Base-by-base conservation (phyloP, 306 rosid species). In the Corylus americana region DNA sequence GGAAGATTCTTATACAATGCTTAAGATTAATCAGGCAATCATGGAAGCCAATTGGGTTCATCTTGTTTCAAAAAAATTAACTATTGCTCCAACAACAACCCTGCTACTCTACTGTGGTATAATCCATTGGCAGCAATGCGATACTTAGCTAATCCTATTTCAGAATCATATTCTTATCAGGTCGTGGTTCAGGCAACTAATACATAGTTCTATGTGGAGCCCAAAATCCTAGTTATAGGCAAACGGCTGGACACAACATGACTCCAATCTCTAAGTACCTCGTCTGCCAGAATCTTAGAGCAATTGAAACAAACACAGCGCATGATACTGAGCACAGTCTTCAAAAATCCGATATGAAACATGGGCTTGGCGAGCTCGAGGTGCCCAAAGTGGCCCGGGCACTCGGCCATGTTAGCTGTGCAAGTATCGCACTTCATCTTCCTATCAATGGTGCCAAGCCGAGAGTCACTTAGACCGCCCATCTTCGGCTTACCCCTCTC, bases 351-450 rank as follows among this genome's bases (percentile, higher is more conserved):
- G 13, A 95, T 93, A 72, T 95, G 99, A 54, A 95, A 95, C 99
- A 95, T 95, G 0, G 99, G 99, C 55, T 95, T 95, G 0, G 99
- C 99, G 13, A 95, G 97, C 91, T 95, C 99, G 67, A 95, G 90
- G 78, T 93, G 95, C 22, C 99, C 99, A 74, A 95, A 95, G 53
- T 95, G 99, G 2, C 99, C 99, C 0, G 99, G 99, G 8, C 99
- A 95, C 88, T 95, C 99, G 0, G 99, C 99, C 99, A 96, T 96
- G 48, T 83, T 90, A 0, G 97, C 99, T 0, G 97, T 96, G 54
- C 99, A 96, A 49, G 99, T 96, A 53, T 96, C 99, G 16, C 99
- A 96, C 83, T 93, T 96, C 93, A 96, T 63, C 83, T 93, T 96
- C 44, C 96, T 80, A 77, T 96, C 97, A 88, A 93, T 96, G 6